Base-by-base conservation (phyloP, 164 flowering plant genomes). In the Santalum album region DNA sequence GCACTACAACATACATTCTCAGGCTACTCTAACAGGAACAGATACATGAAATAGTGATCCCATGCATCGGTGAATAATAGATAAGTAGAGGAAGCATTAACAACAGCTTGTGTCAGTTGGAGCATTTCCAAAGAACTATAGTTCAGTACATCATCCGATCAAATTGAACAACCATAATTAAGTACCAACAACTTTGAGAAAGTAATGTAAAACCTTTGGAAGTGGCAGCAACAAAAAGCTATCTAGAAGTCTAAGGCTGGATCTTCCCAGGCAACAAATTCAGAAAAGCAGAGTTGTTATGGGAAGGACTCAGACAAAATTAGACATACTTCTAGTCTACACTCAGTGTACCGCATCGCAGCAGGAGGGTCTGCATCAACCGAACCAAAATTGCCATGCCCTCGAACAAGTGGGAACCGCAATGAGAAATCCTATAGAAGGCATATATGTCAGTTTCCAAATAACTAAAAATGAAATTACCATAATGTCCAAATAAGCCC, bases 301-400 rank as follows among this genome's bases (percentile, higher is more conserved):
- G 7, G 36, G 36, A 32, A 32, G 12, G 36, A 7, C 12, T 32
- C 26, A 25, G 9, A 51, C 48, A 51, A n/a, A 34, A 18, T 22
- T 2, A 58, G 68, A 61, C 83, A 53, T 74, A 91, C 98, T 54
- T 86, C 81, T 63, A 92, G 70, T 75, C 96, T 80, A 77, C 96
- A 92, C 64, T 92, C 98, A 4, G 98, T 92, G 68, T 89, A 92
- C 14, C 98, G 85, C 98, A 92, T 92, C 55, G 98, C 98, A 69
- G 98, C 98, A 55, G 98, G 78, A 69, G 96, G 96, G 67, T 92
- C 98, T 11, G 96, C 91, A 77, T 92, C 98, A 60, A 92, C 61
- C 39, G 98, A 92, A 49, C 98, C 98, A 79, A 92, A 92, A 73
- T 92, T 92, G 20, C 98, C 98, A 74, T 92, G 98, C 43, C 98